Evolutionary conservation across 306 rosid genomes (phyloP).

Genomic region (Ochetophila trinervis): DNA sequence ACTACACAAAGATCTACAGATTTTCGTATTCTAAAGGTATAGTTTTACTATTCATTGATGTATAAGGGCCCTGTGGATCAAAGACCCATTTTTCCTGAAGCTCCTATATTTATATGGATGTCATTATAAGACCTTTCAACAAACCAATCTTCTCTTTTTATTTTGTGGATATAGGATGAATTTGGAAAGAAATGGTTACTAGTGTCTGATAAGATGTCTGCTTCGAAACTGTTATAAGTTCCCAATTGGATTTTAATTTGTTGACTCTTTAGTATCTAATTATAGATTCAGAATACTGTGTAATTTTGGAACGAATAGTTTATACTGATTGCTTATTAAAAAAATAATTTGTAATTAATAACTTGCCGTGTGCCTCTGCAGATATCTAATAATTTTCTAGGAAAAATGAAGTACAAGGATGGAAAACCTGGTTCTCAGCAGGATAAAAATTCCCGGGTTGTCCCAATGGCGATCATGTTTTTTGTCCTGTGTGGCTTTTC

Average conservation of each 20-base stretch:
- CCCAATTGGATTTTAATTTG: background rate
- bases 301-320: background rate
- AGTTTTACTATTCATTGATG: conserved; percentile 2
- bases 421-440: conserved; percentile 59
- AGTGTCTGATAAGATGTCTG: too few relatives aligned
- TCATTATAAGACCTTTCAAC: background rate
- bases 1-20: background rate
- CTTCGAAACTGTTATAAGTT: too few relatives aligned
- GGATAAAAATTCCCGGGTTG: conserved; percentile 48
- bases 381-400: conserved; percentile 35
- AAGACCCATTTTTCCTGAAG: background rate
- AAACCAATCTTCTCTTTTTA: background rate
- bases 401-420: conserved; percentile 85
- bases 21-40: background rate
- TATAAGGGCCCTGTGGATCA: background rate
- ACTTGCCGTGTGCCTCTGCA: conserved; percentile 31
- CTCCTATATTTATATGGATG: background rate
- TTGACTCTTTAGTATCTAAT: background rate
- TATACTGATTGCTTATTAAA: background rate
- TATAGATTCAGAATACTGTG: too few relatives aligned
- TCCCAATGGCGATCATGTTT: conserved; percentile 47
- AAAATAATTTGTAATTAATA: background rate
- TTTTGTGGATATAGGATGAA: background rate
- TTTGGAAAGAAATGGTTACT: background rate
- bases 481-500: conserved; percentile 68